Conservation (phyloP, 345 rosid genomes). For the Kandelia obovata region DNA sequence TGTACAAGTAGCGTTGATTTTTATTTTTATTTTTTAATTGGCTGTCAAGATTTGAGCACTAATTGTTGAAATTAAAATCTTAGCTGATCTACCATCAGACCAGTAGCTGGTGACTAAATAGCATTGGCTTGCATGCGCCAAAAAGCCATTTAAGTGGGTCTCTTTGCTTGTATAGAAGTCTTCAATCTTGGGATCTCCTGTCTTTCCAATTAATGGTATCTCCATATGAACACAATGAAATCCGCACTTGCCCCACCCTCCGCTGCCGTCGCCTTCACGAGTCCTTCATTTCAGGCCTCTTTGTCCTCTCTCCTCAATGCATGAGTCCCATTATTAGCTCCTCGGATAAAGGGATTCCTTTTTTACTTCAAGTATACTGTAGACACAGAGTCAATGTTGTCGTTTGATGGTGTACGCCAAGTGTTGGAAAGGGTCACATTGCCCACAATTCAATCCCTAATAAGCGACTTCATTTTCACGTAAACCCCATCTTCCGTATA, state of each 20-base stretch:
- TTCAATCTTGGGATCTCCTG: constrained; percentile 30
- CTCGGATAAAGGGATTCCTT: constrained; percentile 39
- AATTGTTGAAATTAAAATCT: too few relatives aligned
- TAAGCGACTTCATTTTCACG: constrained; percentile 34
- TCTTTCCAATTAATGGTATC: background rate
- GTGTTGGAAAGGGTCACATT: constrained; percentile 6
- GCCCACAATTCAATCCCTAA: constrained; percentile 21
- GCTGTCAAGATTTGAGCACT: too few relatives aligned
- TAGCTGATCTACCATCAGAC: too few relatives aligned
- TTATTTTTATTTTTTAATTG: too few relatives aligned
- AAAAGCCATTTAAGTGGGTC: too few relatives aligned
- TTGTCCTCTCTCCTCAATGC: constrained; percentile 11
- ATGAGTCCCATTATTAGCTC: constrained; percentile 18
- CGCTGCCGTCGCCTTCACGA: constrained; percentile 62
- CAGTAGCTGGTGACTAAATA: too few relatives aligned
- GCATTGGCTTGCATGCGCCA: too few relatives aligned
- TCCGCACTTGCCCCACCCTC: constrained; percentile 3
- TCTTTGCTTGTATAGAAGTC: background rate
- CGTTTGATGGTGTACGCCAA: constrained; percentile 23
- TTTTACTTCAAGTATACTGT: constrained; percentile 23
- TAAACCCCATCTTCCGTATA: constrained; percentile 4
- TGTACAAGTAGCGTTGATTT: too few relatives aligned
- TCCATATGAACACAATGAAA: constrained; percentile 31
- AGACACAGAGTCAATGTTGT: background rate
- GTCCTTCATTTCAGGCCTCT: constrained; percentile 36